These are phyloP conservation scores for Teratosphaeriaceae sp. DNA, from an alignment of 2,329 filamentous ascomycete genomes.

Conservation along the genomic window DNA sequence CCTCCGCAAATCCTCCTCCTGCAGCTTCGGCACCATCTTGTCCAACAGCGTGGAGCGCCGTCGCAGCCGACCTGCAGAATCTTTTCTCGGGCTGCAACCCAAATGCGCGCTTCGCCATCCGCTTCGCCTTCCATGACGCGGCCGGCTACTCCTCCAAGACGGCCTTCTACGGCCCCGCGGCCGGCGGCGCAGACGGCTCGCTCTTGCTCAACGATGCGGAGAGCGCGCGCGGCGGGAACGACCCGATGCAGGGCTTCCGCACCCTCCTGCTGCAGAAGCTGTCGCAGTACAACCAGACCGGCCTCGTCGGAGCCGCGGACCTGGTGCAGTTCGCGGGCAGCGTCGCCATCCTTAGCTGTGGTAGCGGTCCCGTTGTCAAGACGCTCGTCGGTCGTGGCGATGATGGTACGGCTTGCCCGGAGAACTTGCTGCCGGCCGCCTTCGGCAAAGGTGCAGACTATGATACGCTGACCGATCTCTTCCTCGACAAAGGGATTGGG, in stretches of 20 bases:
- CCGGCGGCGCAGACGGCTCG: not conserved
- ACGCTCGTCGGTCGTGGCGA: not conserved
- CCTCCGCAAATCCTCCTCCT: not conserved
- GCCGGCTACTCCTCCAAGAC: not conserved
- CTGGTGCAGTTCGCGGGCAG: not conserved
- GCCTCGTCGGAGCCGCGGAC: not conserved
- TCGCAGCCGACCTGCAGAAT: not conserved
- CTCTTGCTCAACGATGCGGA: not conserved
- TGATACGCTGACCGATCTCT: not conserved
- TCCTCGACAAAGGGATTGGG: not conserved
- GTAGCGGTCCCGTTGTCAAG: not conserved
- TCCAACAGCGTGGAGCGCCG: not conserved
- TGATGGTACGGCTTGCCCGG: not conserved
- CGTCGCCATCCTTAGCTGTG: not conserved
- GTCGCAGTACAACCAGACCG: not conserved
- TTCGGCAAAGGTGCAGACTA: not conserved
- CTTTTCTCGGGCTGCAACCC: not conserved
- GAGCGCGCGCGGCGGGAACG: not conserved
- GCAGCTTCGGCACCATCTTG: not conserved
- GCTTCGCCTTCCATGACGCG: constrained; percentile 2
- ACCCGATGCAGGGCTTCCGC: not conserved
- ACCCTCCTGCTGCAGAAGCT: not conserved
- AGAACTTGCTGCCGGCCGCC: not conserved
- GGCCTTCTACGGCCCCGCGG: not conserved
- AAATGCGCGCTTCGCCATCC: not conserved